Evolutionary conservation across 1,139 yeast genomes (phyloP).

Genomic region (Yamadazyma sp.): DNA sequence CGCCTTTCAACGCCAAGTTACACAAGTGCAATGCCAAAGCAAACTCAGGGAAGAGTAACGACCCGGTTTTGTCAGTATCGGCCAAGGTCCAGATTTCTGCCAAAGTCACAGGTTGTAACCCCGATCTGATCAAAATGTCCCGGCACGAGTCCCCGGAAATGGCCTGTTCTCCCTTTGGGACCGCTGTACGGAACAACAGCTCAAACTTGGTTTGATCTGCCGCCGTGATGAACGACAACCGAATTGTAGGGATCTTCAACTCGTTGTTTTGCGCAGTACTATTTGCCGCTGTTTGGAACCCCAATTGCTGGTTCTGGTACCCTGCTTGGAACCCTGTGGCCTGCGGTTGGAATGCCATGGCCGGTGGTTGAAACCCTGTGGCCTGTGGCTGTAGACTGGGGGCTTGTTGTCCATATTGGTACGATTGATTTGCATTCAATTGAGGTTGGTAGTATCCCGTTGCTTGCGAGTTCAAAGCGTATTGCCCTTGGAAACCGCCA

Average conservation of each 20-base stretch:
- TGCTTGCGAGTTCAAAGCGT: slow-evolving; percentile 34
- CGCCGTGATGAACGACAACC: slow-evolving; percentile 81
- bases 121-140: slow-evolving; percentile 77
- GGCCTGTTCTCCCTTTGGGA: slow-evolving; percentile 75
- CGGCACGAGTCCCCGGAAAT: slow-evolving; percentile 78
- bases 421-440: slow-evolving; percentile 32
- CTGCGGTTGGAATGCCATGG: slow-evolving; percentile 27
- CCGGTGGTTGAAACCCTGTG: slow-evolving; percentile 21
- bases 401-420: slow-evolving; percentile 13
- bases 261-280: slow-evolving; percentile 28
- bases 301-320: slow-evolving; percentile 30
- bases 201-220: slow-evolving; percentile 87
- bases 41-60: slow-evolving; percentile 88
- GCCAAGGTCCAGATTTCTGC: slow-evolving; percentile 91
- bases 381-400: slow-evolving; percentile 17
- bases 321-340: slow-evolving; percentile 23
- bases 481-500: slow-evolving; percentile 14
- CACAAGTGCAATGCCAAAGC: slow-evolving; percentile 91
- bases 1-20: slow-evolving; percentile 74
- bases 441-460: slow-evolving; percentile 45
- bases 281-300: slow-evolving; percentile 18
- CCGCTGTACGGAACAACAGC: slow-evolving; percentile 73
- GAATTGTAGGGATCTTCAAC: slow-evolving; percentile 59
- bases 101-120: slow-evolving; percentile 69
- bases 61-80: slow-evolving; percentile 85